phyloP scores from a whole-genome alignment of 352 stramenopile genomes.

The Phytophthora niederhauseri region DNA sequence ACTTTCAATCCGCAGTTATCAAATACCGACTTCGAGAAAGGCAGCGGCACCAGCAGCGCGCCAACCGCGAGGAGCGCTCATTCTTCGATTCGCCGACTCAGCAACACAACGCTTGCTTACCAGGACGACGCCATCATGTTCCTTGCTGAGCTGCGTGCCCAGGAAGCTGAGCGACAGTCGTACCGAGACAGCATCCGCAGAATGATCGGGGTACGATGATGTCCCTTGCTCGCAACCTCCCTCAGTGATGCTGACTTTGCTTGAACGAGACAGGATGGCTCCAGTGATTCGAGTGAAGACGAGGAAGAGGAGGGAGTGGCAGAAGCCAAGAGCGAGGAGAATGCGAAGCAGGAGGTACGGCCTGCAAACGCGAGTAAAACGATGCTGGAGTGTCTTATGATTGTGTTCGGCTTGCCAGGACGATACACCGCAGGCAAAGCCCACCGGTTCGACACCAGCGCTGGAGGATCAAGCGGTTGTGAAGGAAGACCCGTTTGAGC shows the following conservation, averaged over 20 bases:
- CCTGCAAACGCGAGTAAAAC: background rate
- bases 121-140: conserved; percentile 11
- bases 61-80: too few relatives aligned
- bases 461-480: background rate
- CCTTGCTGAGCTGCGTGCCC: conserved; percentile 26
- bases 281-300: conserved; percentile 11
- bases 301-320: background rate
- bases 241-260: background rate
- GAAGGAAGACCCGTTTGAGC: conserved; percentile 15
- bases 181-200: background rate
- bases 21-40: too few relatives aligned
- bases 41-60: too few relatives aligned
- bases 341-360: conserved; percentile 11
- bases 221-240: background rate
- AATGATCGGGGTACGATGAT: conserved; percentile 1
- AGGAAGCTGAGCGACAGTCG: background rate
- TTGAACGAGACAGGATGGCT: conserved; percentile 29
- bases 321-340: conserved; percentile 1
- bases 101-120: too few relatives aligned
- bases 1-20: too few relatives aligned
- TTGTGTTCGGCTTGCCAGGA: background rate
- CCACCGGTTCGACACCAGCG: background rate
- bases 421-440: background rate
- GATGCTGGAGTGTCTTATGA: background rate
- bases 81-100: too few relatives aligned